Base-by-base conservation (phyloP, 1,139 yeast species). In the Saccharomyces hybrid region DNA sequence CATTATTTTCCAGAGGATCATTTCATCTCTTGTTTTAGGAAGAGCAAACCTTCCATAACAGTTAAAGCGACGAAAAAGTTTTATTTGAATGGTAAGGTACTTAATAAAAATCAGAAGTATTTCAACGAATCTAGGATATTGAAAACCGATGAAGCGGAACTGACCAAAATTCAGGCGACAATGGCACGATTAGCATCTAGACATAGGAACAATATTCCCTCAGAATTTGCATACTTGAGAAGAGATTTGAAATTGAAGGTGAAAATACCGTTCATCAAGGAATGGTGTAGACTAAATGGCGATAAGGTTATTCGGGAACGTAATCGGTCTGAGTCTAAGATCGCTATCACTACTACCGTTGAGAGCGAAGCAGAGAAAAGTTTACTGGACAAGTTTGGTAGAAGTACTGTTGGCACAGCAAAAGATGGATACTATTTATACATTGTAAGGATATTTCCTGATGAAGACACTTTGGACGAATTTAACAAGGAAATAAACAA, bases 351-450 rank as follows among this genome's bases (percentile, higher is more conserved):
- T 63, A 50, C 56, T 56, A 50, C 6, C 26, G 11, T 38, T 5
- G 52, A 60, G 2, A 30, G 8, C 27, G 2, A 49, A 26, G 30
- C 47, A 51, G 4, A 47, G 30, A 9, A 49, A 46, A 25, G 28
- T 16, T 13, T 47, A 16, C n/a, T 50, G 38, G 54, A 52, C 47
- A 23, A 55, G 16, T 27, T 16, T 58, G 61, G 61, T 2, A 51
- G 61, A 26, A 54, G 63, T 9, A 53, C 52, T 25, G 48, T 42
- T 3, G 67, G 68, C 1, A 52, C 59, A 5, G 64, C 61, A 9
- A 71, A 66, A 30, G 82, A 79, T 61, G 85, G 85, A 0, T 62
- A 80, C 5, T 85, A 78, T 60, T 67, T 73, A 46, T 74, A 79
- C 55, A 62, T 67, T 9, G 64, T 76, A 20, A 56, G 59, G 7